A percentile compares a stretch with the other conserved stretches of the same genome.
Evolutionary conservation across 257 asterid species (phyloP).

Genomic region (Ocimum tenuiflorum): DNA sequence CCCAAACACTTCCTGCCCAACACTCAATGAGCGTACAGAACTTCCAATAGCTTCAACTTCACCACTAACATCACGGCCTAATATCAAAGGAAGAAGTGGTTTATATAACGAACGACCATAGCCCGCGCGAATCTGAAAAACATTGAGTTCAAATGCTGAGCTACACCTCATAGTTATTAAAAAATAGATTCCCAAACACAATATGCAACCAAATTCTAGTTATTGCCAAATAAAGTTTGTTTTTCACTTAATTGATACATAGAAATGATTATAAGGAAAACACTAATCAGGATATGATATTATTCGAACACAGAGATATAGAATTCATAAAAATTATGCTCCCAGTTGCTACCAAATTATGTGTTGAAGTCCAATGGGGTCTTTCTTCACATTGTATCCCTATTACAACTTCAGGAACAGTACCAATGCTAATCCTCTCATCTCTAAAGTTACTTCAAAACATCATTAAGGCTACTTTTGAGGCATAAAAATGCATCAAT

Average conservation of each 20-base stretch:
- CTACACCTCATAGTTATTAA: not conserved
- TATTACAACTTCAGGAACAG: not conserved
- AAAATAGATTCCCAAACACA: not conserved
- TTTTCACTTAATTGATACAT: not conserved
- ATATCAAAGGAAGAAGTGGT: slow-evolving; percentile 72
- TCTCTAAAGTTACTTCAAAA: not conserved
- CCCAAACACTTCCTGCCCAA: slow-evolving; percentile 96
- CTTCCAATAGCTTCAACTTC: slow-evolving; percentile 81
- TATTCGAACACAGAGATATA: not conserved
- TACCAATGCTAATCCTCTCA: not conserved
- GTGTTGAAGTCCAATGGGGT: not conserved
- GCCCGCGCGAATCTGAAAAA: slow-evolving; percentile 79
- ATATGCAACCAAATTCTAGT: not conserved
- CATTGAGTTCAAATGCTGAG: not conserved
- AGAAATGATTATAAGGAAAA: not conserved
- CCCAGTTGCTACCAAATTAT: not conserved
- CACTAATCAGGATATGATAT: not conserved
- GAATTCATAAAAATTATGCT: not conserved
- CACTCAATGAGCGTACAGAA: slow-evolving; percentile 53
- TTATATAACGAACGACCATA: slow-evolving; percentile 91
- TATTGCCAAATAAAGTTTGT: not conserved
- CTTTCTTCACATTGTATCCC: not conserved
- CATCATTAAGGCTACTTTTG: not conserved
- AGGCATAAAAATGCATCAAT: not conserved
- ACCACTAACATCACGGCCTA: slow-evolving; percentile 98